Evolutionary conservation across 177 flowering plant genomes (phyloP).

Genomic region (Vitis hybrid): DNA sequence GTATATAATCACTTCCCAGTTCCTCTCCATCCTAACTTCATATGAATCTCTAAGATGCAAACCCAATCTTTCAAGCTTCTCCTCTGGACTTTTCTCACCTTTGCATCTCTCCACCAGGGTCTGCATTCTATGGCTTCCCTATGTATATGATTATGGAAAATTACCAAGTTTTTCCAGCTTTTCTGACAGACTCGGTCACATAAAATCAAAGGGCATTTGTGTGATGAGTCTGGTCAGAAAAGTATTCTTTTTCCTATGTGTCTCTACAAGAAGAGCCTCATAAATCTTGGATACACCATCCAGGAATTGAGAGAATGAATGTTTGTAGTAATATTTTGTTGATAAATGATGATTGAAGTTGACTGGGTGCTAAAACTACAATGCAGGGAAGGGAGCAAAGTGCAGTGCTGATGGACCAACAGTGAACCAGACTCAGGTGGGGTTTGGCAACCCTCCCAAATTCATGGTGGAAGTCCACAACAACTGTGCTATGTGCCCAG

Average conservation of each 20-base stretch:
- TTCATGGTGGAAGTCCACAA: slow-evolving; percentile 22
- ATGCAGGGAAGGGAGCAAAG: slow-evolving; percentile 19
- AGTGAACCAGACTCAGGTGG: slow-evolving; percentile 21
- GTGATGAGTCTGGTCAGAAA: too few relatives aligned
- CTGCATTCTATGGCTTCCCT: not conserved
- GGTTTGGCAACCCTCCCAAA: slow-evolving; percentile 13
- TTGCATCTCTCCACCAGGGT: slow-evolving; percentile 15
- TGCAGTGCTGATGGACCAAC: slow-evolving; percentile 18
- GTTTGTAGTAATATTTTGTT: not conserved
- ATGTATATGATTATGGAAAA: not conserved
- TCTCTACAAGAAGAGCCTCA: too few relatives aligned
- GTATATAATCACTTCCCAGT: not conserved
- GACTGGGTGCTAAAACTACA: not conserved
- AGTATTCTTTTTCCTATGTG: too few relatives aligned
- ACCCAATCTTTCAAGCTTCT: slow-evolving; percentile 8
- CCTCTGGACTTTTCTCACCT: slow-evolving; percentile 10
- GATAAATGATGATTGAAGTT: not conserved
- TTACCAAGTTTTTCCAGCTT: not conserved
- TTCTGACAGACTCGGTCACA: too few relatives aligned
- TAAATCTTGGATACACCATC: too few relatives aligned
- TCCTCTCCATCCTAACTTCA: not conserved
- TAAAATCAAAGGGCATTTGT: too few relatives aligned
- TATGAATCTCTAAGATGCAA: slow-evolving; percentile 8
- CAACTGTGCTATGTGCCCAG: slow-evolving; percentile 30
- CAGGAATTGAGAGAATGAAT: too few relatives aligned